Conservation (phyloP, 1,284 basidiomycete genomes). For the Leccinum subfulvum region DNA sequence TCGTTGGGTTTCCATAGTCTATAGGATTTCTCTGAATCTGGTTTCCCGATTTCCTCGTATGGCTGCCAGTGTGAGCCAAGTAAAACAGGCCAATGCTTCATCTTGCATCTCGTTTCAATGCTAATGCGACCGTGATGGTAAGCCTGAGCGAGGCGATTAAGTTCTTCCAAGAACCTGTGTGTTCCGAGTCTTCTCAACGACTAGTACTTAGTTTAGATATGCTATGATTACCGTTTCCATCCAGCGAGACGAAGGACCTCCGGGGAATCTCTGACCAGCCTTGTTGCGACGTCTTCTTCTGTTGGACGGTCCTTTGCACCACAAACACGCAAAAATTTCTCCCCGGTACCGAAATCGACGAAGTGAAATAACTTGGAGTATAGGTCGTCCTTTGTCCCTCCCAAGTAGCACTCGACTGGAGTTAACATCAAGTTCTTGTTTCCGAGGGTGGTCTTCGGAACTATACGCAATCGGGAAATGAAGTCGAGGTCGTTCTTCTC, state of each 20-base stretch:
- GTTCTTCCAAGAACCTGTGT: conserved; percentile 4
- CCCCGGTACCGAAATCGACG: conserved; percentile 81
- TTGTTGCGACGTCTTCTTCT: conserved; percentile 73
- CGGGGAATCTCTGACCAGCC: conserved; percentile 10
- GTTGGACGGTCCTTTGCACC: conserved; percentile 86
- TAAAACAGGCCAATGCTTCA: neutral
- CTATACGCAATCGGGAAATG: neutral
- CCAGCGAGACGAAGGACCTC: too few species aligned
- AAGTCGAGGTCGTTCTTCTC: neutral
- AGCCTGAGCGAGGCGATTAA: neutral
- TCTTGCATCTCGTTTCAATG: neutral
- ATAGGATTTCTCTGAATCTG: neutral
- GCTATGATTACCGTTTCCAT: too few species aligned
- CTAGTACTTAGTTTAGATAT: neutral
- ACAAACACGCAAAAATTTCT: conserved; percentile 79
- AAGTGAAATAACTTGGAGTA: conserved; percentile 79
- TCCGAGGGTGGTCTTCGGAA: neutral
- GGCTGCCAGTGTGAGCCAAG: neutral
- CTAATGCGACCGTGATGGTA: neutral
- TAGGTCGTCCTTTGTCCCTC: conserved; percentile 29
- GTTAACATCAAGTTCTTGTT: neutral
- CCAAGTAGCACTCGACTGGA: conserved; percentile 7
- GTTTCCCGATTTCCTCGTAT: neutral
- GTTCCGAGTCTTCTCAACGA: neutral
- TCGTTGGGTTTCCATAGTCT: neutral